Evolutionary conservation across 768 basidiomycete genomes (phyloP).

Genomic region (Boletus tylopilopsis): DNA sequence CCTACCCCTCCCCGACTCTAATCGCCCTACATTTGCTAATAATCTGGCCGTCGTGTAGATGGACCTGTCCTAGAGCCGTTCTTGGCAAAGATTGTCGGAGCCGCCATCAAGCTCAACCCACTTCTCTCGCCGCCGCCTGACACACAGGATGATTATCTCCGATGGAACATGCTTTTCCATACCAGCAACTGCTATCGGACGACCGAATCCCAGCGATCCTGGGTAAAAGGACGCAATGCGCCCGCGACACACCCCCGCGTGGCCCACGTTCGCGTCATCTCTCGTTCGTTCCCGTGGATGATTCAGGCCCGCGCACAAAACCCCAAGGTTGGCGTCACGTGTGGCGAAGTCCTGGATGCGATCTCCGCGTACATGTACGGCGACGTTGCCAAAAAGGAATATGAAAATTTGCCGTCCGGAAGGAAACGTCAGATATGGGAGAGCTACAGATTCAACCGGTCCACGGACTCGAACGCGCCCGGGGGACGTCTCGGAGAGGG

Average conservation of each 20-base stretch:
- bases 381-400: slow-evolving; percentile 52
- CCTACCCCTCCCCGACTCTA: background rate
- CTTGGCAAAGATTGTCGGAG: slow-evolving; percentile 46
- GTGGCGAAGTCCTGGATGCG: slow-evolving; percentile 59
- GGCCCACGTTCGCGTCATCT: slow-evolving; percentile 49
- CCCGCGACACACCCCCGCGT: slow-evolving; percentile 67
- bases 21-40: slow-evolving; percentile 9
- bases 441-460: slow-evolving; percentile 65
- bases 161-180: slow-evolving; percentile 73
- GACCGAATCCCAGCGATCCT: slow-evolving; percentile 58
- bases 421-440: slow-evolving; percentile 43
- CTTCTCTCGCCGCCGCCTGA: slow-evolving; percentile 49
- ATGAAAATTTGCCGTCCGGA: slow-evolving; percentile 34
- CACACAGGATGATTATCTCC: slow-evolving; percentile 46
- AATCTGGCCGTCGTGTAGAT: slow-evolving; percentile 37
- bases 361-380: slow-evolving; percentile 49
- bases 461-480: slow-evolving; percentile 58
- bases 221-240: slow-evolving; percentile 59
- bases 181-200: slow-evolving; percentile 60
- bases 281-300: slow-evolving; percentile 52
- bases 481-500: slow-evolving; percentile 64
- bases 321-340: slow-evolving; percentile 54
- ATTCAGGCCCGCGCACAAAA: slow-evolving; percentile 46
- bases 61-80: slow-evolving; percentile 70
- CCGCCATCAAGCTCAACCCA: slow-evolving; percentile 54